Evolutionary conservation across 192 early-diverging fungal genomes (phyloP), one percentile per base, ranked within the genome.

Genomic region (Dispira parvispora): DNA sequence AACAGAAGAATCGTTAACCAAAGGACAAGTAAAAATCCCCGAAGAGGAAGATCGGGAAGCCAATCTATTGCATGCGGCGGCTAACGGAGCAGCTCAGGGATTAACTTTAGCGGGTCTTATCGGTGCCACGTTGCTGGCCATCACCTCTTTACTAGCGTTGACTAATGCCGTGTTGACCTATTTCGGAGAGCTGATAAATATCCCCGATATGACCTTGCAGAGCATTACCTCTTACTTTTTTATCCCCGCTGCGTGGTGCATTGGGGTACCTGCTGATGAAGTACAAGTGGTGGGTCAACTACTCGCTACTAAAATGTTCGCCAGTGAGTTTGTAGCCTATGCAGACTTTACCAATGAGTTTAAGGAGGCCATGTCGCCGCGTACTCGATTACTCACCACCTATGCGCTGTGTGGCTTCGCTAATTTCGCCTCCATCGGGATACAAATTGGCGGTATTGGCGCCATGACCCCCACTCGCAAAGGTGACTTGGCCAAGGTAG

Each of bases 261-360:
- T 89, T 64, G 88, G 87, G 44, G 79, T 88, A 47, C 80, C 76
- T 20, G 28, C 46, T n/a, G 45, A 65, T 8, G 72, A 84, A 54
- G 65, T 79, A 43, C 73, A 82, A 42, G 61, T 49, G 28, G 84
- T 84, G 16, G 84, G 82, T 47, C 76, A 80, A 62, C 67, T 91
- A 45, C 64, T 85, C 73, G 81, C 85, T 14, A 80, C 80, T 45
- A 90, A 91, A 75, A 80, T 91, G 57, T 71, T 88, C 68, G 77
- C 83, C 54, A 94, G 92, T 74, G 91, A 94, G 80, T 90, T 94
- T 69, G 83, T 84, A n/a, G 91, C 86, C 6, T 94, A 88, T 72
- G 42, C 66, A 1, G 43, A 62, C 61, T 32, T 78, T 27, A 62
- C 65, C 1, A 61, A 18, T 44, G 13, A 61, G 42, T 64, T 76